These are phyloP conservation scores for Bocquillonia castaneifolia DNA, from an alignment of 441 rosid species.

Conservation along the genomic window DNA sequence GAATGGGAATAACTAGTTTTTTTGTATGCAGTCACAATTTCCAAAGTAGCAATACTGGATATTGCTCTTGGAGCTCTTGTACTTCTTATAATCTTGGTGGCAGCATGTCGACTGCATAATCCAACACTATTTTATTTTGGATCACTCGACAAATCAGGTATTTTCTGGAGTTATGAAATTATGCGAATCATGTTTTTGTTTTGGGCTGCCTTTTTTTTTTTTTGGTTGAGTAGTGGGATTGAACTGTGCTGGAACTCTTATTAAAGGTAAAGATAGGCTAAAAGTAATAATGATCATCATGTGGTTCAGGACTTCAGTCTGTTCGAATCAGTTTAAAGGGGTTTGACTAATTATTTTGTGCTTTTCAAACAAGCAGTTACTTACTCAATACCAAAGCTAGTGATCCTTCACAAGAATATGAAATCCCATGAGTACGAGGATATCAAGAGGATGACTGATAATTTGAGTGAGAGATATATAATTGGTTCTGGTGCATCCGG, in stretches of 20 bases:
- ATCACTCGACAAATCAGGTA: conserved; percentile 87
- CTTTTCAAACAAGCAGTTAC: conserved; percentile 41
- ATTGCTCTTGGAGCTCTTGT: conserved; percentile 83
- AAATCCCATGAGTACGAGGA: conserved; percentile 94
- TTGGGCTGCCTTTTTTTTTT: too few relatives aligned
- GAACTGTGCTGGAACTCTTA: too few relatives aligned
- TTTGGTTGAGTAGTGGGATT: too few relatives aligned
- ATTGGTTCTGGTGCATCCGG: conserved; percentile 91
- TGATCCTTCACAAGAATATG: conserved; percentile 96
- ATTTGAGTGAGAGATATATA: conserved; percentile 81
- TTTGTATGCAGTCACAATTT: conserved; percentile 55
- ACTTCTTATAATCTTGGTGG: conserved; percentile 74
- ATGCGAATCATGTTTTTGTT: too few relatives aligned
- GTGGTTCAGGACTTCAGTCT: too few relatives aligned
- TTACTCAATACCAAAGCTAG: conserved; percentile 71
- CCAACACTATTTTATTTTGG: conserved; percentile 59
- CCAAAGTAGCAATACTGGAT: conserved; percentile 93
- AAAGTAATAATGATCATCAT: too few relatives aligned
- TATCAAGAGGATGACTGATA: conserved; percentile 97
- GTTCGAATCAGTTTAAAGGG: too few relatives aligned
- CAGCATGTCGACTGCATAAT: conserved; percentile 70
- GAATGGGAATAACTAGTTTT: background rate
- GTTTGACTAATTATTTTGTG: background rate
- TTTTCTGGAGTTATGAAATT: conserved; percentile 6
- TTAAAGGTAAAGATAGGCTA: too few relatives aligned